A percentile compares a stretch with the other conserved stretches of the same genome.
These are phyloP conservation scores for Fusarium setosum DNA, from an alignment of 2,329 filamentous ascomycete species.

Conservation along the genomic window DNA sequence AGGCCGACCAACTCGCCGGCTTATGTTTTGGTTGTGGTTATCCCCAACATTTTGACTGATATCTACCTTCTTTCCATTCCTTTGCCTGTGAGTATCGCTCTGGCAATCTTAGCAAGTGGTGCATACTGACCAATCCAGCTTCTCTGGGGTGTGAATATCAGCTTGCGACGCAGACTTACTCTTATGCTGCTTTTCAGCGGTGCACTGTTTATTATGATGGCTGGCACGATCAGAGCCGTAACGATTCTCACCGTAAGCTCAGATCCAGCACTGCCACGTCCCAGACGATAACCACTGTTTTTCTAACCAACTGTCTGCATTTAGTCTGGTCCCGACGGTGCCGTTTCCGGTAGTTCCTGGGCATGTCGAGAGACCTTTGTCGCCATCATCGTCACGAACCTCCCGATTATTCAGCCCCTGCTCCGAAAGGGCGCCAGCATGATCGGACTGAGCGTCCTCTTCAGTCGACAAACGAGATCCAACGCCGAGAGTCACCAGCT, in stretches of 20 bases:
- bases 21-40: conserved; percentile 33
- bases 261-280: background rate
- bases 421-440: conserved; percentile 33
- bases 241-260: conserved; percentile 29
- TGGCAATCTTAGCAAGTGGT: fast-evolving
- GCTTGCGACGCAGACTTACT: conserved; percentile 34
- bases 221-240: conserved; percentile 32
- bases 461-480: conserved; percentile 29
- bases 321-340: conserved; percentile 30
- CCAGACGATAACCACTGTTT: background rate
- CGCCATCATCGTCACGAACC: conserved; percentile 51
- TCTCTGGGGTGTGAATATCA: conserved; percentile 39
- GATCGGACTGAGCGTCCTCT: conserved; percentile 33
- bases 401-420: conserved; percentile 37
- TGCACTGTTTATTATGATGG: conserved; percentile 39
- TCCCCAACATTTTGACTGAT: conserved; percentile 35
- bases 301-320: background rate
- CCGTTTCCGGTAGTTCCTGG: conserved; percentile 43
- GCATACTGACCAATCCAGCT: conserved; percentile 10
- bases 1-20: conserved; percentile 35
- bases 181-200: conserved; percentile 36
- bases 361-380: conserved; percentile 54
- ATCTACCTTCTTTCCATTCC: conserved; percentile 34
- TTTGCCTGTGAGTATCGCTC: conserved; percentile 17
- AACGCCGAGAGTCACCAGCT: conserved; percentile 36